A percentile compares a stretch with the other conserved stretches of the same genome.
Evolutionary conservation across 768 basidiomycete species (phyloP).

Genomic region (Cystobasidium ongulense): DNA sequence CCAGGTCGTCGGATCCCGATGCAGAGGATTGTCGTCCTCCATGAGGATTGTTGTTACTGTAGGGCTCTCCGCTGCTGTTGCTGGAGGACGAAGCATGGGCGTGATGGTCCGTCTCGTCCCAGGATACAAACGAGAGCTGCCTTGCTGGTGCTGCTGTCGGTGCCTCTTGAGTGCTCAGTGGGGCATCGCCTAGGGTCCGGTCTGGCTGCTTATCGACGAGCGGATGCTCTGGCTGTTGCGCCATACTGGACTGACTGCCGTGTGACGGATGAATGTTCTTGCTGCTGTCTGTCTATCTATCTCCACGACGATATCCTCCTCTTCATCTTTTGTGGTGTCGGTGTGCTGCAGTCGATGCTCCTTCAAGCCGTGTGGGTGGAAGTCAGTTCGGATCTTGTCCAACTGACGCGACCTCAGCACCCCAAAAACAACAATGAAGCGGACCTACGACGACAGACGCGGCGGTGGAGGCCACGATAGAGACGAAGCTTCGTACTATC

Average conservation of each 20-base stretch:
- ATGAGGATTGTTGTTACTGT: neutral
- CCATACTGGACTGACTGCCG: neutral
- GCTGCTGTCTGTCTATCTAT: neutral
- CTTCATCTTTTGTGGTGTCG: neutral
- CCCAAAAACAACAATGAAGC: conserved; percentile 14
- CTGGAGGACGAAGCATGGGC: neutral
- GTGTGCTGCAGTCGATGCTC: neutral
- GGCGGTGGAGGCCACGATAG: neutral
- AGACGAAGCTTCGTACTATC: conserved; percentile 16
- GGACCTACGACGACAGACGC: conserved; percentile 25
- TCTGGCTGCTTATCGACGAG: neutral
- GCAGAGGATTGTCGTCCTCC: neutral
- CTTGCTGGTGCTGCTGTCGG: neutral
- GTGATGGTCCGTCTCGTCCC: neutral
- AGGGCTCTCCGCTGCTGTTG: too few species aligned
- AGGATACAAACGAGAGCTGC: neutral
- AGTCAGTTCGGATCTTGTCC: neutral
- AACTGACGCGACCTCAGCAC: neutral
- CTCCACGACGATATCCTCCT: neutral
- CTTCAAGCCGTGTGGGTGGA: neutral
- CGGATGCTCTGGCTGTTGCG: neutral
- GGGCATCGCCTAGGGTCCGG: neutral
- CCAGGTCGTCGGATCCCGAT: conserved; percentile 2
- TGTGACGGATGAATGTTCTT: neutral
- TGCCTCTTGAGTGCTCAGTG: neutral